A percentile compares a stretch with the other conserved stretches of the same genome.
These are phyloP conservation scores for Mortierella sp. DNA, from an alignment of 371 early-diverging fungal species.

Conservation along the genomic window DNA sequence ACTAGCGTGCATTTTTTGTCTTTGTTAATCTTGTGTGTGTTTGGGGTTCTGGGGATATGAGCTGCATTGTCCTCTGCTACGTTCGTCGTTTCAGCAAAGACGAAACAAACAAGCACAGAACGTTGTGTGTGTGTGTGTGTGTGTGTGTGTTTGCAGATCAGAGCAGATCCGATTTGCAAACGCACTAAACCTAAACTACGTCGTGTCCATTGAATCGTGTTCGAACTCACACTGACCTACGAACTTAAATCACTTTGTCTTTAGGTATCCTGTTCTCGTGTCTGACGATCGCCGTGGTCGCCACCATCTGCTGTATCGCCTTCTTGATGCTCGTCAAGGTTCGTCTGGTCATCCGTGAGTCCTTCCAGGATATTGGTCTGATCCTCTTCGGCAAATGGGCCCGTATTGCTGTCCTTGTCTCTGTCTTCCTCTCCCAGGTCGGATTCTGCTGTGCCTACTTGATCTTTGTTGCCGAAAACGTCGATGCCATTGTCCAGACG, in stretches of 20 bases:
- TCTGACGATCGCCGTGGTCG: conserved; percentile 63
- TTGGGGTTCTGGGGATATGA: not conserved
- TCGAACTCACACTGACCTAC: conserved; percentile 1
- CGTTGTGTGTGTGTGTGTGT: not conserved
- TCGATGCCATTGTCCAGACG: conserved; percentile 61
- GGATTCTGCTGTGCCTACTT: conserved; percentile 77
- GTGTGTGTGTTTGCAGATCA: not conserved
- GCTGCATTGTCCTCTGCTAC: not conserved
- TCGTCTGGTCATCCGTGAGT: conserved; percentile 68
- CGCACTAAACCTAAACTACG: conserved; percentile 5
- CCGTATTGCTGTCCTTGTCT: conserved; percentile 73
- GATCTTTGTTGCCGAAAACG: conserved; percentile 65
- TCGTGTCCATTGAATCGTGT: not conserved
- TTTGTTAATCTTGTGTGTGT: not conserved
- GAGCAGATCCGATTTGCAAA: conserved; percentile 6
- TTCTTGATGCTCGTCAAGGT: conserved; percentile 77
- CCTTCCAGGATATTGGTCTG: conserved; percentile 87
- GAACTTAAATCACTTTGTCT: not conserved
- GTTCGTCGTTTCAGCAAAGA: not conserved
- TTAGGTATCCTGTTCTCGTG: conserved; percentile 65
- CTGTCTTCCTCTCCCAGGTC: conserved; percentile 83
- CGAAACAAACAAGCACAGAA: not conserved
- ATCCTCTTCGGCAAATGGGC: conserved; percentile 76
- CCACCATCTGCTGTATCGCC: conserved; percentile 67
- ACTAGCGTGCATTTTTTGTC: not conserved